A percentile compares a stretch with the other conserved stretches of the same genome.
phyloP scores from a whole-genome alignment of 2,329 filamentous ascomycete species.

The Penicillium sp. region DNA sequence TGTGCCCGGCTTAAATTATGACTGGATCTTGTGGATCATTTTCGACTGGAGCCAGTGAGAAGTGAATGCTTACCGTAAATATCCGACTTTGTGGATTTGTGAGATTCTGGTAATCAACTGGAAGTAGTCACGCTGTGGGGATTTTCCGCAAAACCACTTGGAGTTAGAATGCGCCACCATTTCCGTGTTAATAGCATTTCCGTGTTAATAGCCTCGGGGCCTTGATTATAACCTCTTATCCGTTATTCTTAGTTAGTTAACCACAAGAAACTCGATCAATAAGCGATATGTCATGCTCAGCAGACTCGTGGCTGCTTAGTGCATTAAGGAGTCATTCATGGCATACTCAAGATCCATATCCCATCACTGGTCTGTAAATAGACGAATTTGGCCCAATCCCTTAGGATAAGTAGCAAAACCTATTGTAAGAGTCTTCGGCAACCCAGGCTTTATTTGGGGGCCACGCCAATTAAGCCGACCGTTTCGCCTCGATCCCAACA shows the following conservation, averaged over 20 bases:
- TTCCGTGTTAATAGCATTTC: background rate
- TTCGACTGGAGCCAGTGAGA: conserved; percentile 1
- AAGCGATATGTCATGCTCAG: too few relatives aligned
- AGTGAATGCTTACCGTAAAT: background rate
- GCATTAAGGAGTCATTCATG: too few relatives aligned
- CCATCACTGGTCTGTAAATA: background rate
- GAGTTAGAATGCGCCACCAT: conserved; percentile 1
- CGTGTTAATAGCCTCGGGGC: background rate
- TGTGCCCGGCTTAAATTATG: background rate
- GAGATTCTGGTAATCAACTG: conserved; percentile 19
- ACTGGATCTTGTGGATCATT: conserved; percentile 11
- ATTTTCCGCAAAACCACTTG: background rate
- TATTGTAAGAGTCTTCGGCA: too few relatives aligned
- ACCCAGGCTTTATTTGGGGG: too few relatives aligned
- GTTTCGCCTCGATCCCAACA: too few relatives aligned
- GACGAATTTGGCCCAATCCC: background rate
- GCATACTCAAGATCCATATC: background rate
- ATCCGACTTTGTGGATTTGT: conserved; percentile 13
- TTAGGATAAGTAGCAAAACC: too few relatives aligned
- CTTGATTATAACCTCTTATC: too few relatives aligned
- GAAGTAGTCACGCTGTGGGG: conserved; percentile 3
- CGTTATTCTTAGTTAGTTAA: too few relatives aligned
- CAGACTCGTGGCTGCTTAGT: too few relatives aligned
- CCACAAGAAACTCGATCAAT: too few relatives aligned
- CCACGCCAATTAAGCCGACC: too few relatives aligned